Base-by-base conservation (phyloP, 2,329 filamentous ascomycete species). In the Aplosporella prunicola region DNA sequence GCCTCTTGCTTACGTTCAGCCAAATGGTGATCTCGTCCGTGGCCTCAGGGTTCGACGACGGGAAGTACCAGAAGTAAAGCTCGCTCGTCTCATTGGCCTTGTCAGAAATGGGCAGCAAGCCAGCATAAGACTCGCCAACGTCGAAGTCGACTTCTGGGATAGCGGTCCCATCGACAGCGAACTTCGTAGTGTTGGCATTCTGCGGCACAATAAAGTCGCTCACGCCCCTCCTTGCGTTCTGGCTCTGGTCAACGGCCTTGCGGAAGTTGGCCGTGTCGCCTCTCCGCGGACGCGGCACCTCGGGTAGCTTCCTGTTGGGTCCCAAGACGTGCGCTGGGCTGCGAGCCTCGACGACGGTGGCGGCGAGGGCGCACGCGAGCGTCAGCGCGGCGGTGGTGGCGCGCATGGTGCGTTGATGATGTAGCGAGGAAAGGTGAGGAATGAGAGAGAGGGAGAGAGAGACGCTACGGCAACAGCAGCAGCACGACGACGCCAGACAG, bases 71-170 rank as follows among this genome's bases (percentile, higher is more conserved):
- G 50, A 78, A 82, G 55, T 71, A 81, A 1, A 81, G 54, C 43
- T 78, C 56, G 24, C 67, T 57, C 0, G 58, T 60, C 51, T 74
- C 74, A 24, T 70, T 52, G 0, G 62, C 55, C 13, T 64, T 51
- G 24, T 61, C 57, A 2, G 67, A 68, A 35, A 81, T 74, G 6
- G 78, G 75, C 18, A 81, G 53, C 14, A 72, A 53, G n/a, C 77
- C 77, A 14, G 76, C 71, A 46, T 80, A 80, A 0, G 71, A 76
- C 56, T 81, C 76, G 18, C 71, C 70, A 37, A 83, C 62, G 43
- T 86, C 80, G 43, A 82, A 87, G 20, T 70, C 53, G 1, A 86
- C 76, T 13, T 83, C 77, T 0, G 82, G 82, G 32, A 86, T 72
- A 1, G 58, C 64, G 2, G 66, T 69, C 2, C 80, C 76, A 47